Conservation (phyloP, 164 flowering plant species). For the Hamamelis virginiana region DNA sequence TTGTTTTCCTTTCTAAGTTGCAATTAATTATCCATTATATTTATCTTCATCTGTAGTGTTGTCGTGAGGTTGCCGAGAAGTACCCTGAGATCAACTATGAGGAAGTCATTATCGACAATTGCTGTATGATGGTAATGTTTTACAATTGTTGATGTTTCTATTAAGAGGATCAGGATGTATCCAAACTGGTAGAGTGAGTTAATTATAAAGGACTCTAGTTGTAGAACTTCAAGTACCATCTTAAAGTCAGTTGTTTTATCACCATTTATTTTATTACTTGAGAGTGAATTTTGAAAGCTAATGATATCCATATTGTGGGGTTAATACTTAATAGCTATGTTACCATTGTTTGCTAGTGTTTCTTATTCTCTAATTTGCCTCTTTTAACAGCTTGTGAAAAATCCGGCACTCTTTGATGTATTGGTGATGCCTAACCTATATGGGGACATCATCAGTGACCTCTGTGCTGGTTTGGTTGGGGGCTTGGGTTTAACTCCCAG, state of each 20-base stretch:
- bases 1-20: background rate
- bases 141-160: background rate
- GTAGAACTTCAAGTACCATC: no score
- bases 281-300: no score
- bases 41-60: constrained; percentile 54
- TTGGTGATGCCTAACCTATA: constrained; percentile 99
- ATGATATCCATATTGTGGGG: no score
- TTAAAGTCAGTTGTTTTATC: no score
- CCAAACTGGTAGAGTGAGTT: no score
- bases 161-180: background rate
- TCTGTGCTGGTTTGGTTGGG: constrained; percentile 95
- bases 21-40: background rate
- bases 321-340: no score
- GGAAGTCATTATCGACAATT: constrained; percentile 95
- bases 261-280: no score
- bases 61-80: constrained; percentile 95
- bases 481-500: constrained; percentile 98
- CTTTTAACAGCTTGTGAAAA: constrained; percentile 90
- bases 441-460: constrained; percentile 98
- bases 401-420: constrained; percentile 91
- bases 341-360: no score
- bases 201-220: no score
- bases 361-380: background rate
- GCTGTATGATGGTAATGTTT: constrained; percentile 95
- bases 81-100: constrained; percentile 89